Evolutionary conservation across 2,329 filamentous ascomycete genomes (phyloP).

Genomic region (Colletotrichum brevisporum): DNA sequence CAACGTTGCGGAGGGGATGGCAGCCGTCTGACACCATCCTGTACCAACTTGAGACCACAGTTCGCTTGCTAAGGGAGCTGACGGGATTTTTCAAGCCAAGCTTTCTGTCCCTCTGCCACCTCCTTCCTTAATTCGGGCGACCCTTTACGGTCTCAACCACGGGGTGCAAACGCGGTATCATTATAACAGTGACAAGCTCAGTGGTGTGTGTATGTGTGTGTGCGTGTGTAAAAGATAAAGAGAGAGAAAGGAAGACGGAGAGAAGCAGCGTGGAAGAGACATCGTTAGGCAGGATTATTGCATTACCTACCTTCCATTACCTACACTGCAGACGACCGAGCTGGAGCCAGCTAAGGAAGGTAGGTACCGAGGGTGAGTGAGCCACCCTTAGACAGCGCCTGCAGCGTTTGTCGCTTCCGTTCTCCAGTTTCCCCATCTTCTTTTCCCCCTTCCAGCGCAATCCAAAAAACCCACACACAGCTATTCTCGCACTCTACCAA

Average conservation of each 20-base stretch:
- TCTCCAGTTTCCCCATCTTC: conserved; percentile 39
- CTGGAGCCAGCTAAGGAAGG: conserved; percentile 6
- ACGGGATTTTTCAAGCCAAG: conserved; percentile 38
- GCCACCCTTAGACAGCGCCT: conserved; percentile 10
- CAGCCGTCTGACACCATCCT: conserved; percentile 39
- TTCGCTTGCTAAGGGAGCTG: conserved; percentile 26
- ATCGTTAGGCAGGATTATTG: conserved; percentile 2
- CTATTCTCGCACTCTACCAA: conserved; percentile 18
- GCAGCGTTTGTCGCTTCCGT: conserved; percentile 19
- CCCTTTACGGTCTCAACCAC: neutral
- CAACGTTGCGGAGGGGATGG: conserved; percentile 41
- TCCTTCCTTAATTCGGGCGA: too few species aligned
- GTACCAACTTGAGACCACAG: conserved; percentile 35
- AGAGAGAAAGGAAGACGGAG: neutral
- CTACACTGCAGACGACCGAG: neutral
- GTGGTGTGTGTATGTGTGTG: too few species aligned
- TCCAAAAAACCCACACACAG: conserved; percentile 40
- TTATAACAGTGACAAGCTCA: too few species aligned
- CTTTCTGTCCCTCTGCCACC: conserved; percentile 25
- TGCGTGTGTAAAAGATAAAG: too few species aligned
- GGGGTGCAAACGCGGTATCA: neutral
- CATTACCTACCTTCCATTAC: neutral
- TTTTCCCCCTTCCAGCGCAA: conserved; percentile 39
- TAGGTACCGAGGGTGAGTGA: conserved; percentile 32
- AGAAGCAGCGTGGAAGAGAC: neutral